Evolutionary conservation across 208 protist species (phyloP), one percentile per base, ranked within the genome.

Genomic region (Leishmania turanica): DNA sequence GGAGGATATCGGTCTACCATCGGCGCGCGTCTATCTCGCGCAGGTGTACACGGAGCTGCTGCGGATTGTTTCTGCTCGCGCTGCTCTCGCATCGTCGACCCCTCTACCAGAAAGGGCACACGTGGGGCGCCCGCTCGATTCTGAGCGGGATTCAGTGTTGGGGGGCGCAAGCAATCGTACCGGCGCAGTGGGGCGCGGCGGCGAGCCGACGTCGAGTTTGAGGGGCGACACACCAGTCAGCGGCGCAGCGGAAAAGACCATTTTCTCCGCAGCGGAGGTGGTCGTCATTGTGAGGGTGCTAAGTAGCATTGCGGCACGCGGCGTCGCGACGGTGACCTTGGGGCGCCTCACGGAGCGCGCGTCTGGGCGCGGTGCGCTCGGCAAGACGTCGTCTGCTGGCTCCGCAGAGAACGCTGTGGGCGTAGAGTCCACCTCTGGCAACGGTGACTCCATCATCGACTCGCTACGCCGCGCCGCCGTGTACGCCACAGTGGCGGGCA

Each of bases 281-380:
- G 58, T 79, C 9, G 77, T 85, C 4, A 42, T 85, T 15, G 51
- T 85, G 72, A 72, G 82, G 51, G 9, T 75, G 51, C 77, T 85
- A 21, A 76, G 77, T 58, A 78, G 77, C 82, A 85, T 85, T 68
- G 72, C 82, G 42, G 58, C 56, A 6, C 82, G 82, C 7, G 47
- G 56, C 34, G 75, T 40, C 60, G 1, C 78, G 17, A 51, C 62
- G 40, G 66, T 27, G 37, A 49, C 58, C 9, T n/a, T 65, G 51
- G 74, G 56, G 11, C 31, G 40, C 9, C n/a, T 21, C 9, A 47
- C 13, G 40, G 56, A 77, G 56, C 56, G 51, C 17, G 2, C 24
- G 21, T 31, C 27, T 45, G 45, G 42, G 13, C n/a, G 69, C 27
- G 42, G 11, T 51, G 11, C 9, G 42, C 3, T 31, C 9, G 69